phyloP scores from a whole-genome alignment of 2,329 filamentous ascomycete species.

The Hypomyces rosellus region DNA sequence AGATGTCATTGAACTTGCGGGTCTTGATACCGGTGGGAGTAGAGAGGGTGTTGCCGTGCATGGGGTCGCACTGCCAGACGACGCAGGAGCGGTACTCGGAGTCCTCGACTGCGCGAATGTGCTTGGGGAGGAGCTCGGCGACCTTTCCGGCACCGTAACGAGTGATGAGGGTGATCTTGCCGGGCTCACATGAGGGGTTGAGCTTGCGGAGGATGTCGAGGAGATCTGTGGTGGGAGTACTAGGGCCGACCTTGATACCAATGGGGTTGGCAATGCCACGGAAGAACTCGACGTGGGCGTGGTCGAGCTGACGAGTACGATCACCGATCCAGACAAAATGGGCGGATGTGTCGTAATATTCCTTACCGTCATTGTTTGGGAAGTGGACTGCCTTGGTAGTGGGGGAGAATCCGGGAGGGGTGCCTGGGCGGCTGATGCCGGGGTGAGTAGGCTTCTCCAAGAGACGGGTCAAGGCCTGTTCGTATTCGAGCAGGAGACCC shows the following conservation, averaged over 20 bases:
- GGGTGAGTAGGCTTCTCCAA: conserved; percentile 63
- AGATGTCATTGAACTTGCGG: conserved; percentile 81
- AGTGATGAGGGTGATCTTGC: conserved; percentile 94
- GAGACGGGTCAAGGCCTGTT: conserved; percentile 75
- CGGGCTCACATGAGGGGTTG: conserved; percentile 74
- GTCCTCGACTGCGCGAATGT: conserved; percentile 82
- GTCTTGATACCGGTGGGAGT: conserved; percentile 83
- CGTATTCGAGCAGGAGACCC: conserved; percentile 88
- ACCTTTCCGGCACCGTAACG: conserved; percentile 83
- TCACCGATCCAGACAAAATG: conserved; percentile 99
- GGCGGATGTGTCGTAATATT: conserved; percentile 89
- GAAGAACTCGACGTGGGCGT: conserved; percentile 96
- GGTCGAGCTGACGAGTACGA: conserved; percentile 85
- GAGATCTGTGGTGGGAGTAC: conserved; percentile 70
- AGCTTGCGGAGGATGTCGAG: conserved; percentile 74
- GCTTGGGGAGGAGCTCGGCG: conserved; percentile 64
- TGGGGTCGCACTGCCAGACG: conserved; percentile 98
- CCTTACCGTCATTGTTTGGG: conserved; percentile 32
- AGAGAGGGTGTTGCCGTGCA: conserved; percentile 78
- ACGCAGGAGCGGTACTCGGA: conserved; percentile 63
- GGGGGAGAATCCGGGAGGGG: conserved; percentile 37
- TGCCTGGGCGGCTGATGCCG: conserved; percentile 26
- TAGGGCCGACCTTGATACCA: conserved; percentile 91
- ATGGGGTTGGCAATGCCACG: conserved; percentile 93
- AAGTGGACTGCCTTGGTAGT: conserved; percentile 20